A percentile compares a stretch with the other conserved stretches of the same genome.
These are phyloP conservation scores for Luffa aegyptiaca DNA, from an alignment of 306 rosid species.

Conservation along the genomic window DNA sequence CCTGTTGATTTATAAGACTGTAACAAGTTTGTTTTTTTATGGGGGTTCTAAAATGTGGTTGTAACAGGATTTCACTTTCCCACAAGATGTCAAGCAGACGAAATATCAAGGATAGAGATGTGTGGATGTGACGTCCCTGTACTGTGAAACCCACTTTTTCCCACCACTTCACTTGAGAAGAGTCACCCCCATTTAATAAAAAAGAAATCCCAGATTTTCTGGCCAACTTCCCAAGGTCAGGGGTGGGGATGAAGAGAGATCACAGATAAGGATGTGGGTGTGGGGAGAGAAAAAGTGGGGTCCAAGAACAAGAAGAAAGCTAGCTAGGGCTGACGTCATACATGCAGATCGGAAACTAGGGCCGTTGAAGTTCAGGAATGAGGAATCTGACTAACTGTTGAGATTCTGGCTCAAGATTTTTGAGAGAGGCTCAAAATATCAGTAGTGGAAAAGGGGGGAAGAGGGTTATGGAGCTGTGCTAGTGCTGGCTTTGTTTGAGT, in stretches of 20 bases:
- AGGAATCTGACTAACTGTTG: conserved; percentile 54
- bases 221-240: conserved; percentile 36
- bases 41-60: conserved; percentile 18
- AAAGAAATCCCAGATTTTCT: conserved; percentile 59
- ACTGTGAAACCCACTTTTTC: conserved; percentile 25
- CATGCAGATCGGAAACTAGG: conserved; percentile 28
- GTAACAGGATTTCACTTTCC: conserved; percentile 37
- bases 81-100: conserved; percentile 46
- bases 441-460: conserved; percentile 17
- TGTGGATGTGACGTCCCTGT: conserved; percentile 57
- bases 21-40: background rate
- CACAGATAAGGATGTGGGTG: conserved; percentile 16
- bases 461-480: conserved; percentile 1
- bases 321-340: conserved; percentile 27
- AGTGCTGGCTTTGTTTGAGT: conserved; percentile 1
- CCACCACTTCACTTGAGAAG: background rate
- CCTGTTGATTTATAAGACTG: background rate
- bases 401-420: conserved; percentile 68
- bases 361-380: conserved; percentile 27
- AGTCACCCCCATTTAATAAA: background rate
- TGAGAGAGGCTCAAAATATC: conserved; percentile 30
- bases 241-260: conserved; percentile 18
- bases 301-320: conserved; percentile 17
- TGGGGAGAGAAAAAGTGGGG: conserved; percentile 15
- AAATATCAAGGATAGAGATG: conserved; percentile 62